Evolutionary conservation across 2,329 filamentous ascomycete genomes (phyloP).

Genomic region (Arthrobotrys musiformis): DNA sequence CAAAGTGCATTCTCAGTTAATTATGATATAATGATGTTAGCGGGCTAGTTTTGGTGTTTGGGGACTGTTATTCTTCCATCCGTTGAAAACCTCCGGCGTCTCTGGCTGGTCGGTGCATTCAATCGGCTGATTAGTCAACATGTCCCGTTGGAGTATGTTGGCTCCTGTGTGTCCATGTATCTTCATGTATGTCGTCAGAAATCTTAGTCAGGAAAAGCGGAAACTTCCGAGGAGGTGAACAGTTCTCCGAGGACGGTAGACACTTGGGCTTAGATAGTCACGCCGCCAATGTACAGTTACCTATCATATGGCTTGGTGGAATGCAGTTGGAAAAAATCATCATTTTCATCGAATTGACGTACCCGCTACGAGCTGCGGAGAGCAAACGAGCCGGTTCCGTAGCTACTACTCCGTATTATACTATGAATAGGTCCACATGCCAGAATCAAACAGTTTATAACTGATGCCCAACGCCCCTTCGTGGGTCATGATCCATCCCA

Average conservation of each 20-base stretch:
- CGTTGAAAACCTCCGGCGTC: conserved; percentile 8
- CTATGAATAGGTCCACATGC: too few species aligned
- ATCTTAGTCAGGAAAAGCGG: conserved; percentile 1
- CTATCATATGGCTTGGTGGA: background rate
- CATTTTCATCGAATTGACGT: conserved; percentile 1
- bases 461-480: background rate
- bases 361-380: too few species aligned
- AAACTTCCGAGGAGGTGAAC: background rate
- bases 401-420: too few species aligned
- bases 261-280: background rate
- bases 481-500: background rate
- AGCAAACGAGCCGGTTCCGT: background rate
- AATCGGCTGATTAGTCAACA: background rate
- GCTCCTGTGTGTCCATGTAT: too few species aligned
- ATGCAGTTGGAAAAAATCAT: background rate
- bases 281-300: background rate
- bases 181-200: background rate
- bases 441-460: conserved; percentile 4
- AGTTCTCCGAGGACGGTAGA: background rate
- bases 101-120: conserved; percentile 19
- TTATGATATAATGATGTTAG: too few species aligned
- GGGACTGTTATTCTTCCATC: background rate
- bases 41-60: background rate
- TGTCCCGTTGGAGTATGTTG: background rate
- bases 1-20: background rate